phyloP scores from a whole-genome alignment of 345 rosid species.

The Cardiospermum halicacabum region DNA sequence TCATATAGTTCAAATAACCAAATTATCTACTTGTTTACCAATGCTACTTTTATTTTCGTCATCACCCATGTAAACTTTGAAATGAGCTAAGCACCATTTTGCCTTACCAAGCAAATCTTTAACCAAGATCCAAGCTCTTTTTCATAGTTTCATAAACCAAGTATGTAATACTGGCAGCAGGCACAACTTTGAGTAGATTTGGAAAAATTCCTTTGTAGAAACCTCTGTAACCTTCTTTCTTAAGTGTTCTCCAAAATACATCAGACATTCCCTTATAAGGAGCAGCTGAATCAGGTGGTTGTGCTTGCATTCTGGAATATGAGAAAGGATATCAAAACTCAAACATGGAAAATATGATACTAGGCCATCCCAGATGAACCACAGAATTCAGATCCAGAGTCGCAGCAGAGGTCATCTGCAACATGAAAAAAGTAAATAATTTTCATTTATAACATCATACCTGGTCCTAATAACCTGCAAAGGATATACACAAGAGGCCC shows the following conservation, averaged over 20 bases:
- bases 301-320: conserved; percentile 86
- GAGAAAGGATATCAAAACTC: not conserved
- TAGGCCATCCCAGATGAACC: not conserved
- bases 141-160: conserved; percentile 82
- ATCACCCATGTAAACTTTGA: not conserved
- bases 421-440: not conserved
- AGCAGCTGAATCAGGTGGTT: conserved; percentile 35
- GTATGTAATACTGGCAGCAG: conserved; percentile 50
- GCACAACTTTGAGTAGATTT: conserved; percentile 72
- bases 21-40: conserved; percentile 24
- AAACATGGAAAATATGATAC: not conserved
- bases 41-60: conserved; percentile 20
- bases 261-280: conserved; percentile 73
- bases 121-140: conserved; percentile 65
- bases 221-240: conserved; percentile 73
- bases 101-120: conserved; percentile 4
- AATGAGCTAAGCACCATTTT: conserved; percentile 7
- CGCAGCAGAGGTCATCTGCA: not conserved
- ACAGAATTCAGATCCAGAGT: not conserved
- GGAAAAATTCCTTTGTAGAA: conserved; percentile 95
- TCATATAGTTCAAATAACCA: conserved; percentile 27
- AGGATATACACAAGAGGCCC: conserved; percentile 94
- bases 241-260: conserved; percentile 72
- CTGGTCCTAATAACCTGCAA: conserved; percentile 93
- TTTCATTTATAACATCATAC: conserved; percentile 29